phyloP scores from a whole-genome alignment of 2,329 filamentous ascomycete genomes.

The Plectosphaerella cucumerina region DNA sequence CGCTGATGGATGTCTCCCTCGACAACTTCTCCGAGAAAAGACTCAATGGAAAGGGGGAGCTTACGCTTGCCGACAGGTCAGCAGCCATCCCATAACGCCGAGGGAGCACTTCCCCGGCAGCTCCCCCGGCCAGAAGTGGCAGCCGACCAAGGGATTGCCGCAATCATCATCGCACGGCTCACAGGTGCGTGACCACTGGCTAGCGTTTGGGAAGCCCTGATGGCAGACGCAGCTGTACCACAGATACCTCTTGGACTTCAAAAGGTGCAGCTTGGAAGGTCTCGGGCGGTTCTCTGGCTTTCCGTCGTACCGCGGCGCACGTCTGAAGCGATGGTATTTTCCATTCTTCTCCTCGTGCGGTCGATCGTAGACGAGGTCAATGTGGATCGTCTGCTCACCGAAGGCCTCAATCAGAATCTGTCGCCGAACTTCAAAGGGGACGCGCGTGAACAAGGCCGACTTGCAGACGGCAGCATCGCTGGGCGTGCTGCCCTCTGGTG shows the following conservation, averaged over 20 bases:
- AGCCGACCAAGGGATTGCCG: neutral
- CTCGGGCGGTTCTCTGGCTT: neutral
- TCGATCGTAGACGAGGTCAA: neutral
- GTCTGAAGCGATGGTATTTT: neutral
- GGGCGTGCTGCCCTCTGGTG: neutral
- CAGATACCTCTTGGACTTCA: neutral
- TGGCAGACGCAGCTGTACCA: constrained; percentile 2
- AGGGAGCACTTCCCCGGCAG: neutral
- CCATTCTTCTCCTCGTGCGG: neutral
- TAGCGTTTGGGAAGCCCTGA: neutral
- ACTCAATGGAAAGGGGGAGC: neutral
- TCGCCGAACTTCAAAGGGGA: neutral
- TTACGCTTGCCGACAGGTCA: constrained; percentile 2
- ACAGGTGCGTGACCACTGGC: neutral
- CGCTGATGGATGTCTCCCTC: neutral
- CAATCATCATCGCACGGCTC: neutral
- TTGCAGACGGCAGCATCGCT: neutral
- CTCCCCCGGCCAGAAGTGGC: neutral
- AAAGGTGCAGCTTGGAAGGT: neutral
- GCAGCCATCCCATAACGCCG: constrained; percentile 1
- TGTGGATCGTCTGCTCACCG: neutral
- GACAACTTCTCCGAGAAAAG: neutral
- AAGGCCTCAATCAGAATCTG: neutral
- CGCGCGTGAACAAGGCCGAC: neutral
- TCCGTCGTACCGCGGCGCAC: neutral